Evolutionary conservation across 1,139 yeast genomes (phyloP).

Genomic region (Sugiyamaella neomexicana): DNA sequence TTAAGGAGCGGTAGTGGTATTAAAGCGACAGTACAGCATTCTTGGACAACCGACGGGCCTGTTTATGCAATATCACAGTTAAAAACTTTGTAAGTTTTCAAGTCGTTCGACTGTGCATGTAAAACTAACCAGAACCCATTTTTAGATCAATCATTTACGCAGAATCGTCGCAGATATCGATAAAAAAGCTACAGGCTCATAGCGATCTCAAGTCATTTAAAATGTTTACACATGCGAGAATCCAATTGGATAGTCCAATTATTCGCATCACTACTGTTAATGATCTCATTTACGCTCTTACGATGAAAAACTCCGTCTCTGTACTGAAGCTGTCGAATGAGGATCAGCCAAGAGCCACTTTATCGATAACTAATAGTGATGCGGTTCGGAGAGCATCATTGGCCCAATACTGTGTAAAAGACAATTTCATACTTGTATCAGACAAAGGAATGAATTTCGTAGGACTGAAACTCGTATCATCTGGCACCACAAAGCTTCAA

Average conservation of each 20-base stretch:
- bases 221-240: slow-evolving; percentile 8
- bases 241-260: slow-evolving; percentile 16
- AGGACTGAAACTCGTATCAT: slow-evolving; percentile 16
- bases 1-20: slow-evolving; percentile 21
- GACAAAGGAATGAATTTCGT: slow-evolving; percentile 23
- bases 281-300: slow-evolving; percentile 22
- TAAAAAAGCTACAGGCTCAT: slow-evolving; percentile 13
- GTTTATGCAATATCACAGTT: slow-evolving; percentile 32
- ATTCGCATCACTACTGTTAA: slow-evolving; percentile 14
- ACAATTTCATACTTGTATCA: slow-evolving; percentile 21
- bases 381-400: slow-evolving; percentile 19
- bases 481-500: slow-evolving; percentile 10
- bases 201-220: slow-evolving; percentile 12
- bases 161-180: slow-evolving; percentile 1
- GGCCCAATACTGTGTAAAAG: slow-evolving; percentile 19
- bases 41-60: slow-evolving; percentile 32
- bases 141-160: slow-evolving; percentile 29
- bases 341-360: background rate
- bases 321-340: slow-evolving; percentile 5
- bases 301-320: slow-evolving; percentile 13
- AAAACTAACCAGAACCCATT: slow-evolving; percentile 12
- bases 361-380: slow-evolving; percentile 20
- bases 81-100: slow-evolving; percentile 6
- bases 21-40: slow-evolving; percentile 21
- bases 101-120: background rate